Conservation (phyloP, 345 rosid genomes). For the Salix arbutifolia region DNA sequence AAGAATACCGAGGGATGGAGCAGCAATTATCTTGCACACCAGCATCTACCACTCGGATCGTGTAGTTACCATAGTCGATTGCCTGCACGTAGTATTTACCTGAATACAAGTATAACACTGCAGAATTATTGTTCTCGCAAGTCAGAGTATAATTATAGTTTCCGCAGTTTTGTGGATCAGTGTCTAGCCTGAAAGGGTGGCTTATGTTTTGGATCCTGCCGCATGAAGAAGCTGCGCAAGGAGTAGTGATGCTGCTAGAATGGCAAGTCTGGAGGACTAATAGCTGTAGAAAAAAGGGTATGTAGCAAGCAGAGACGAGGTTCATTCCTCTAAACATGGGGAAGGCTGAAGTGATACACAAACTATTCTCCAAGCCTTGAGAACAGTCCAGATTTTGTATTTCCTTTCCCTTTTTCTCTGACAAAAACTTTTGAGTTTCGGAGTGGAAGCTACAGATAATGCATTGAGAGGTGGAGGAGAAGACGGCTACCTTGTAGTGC, state of each 20-base stretch:
- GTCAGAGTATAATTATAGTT: slow-evolving; percentile 3
- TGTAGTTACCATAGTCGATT: slow-evolving; percentile 12
- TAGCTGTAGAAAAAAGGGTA: not conserved
- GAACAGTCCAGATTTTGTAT: too few species aligned
- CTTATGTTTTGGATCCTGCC: slow-evolving; percentile 22
- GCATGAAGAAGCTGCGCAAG: slow-evolving; percentile 17
- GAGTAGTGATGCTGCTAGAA: not conserved
- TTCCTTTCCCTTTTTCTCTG: too few species aligned
- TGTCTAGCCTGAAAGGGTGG: slow-evolving; percentile 24
- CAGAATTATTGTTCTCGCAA: slow-evolving; percentile 24
- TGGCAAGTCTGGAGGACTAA: not conserved
- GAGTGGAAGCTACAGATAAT: not conserved
- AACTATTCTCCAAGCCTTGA: too few species aligned
- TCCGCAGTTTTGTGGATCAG: not conserved
- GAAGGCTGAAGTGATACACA: too few species aligned
- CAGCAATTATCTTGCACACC: slow-evolving; percentile 8
- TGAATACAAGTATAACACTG: slow-evolving; percentile 6
- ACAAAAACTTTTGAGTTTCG: too few species aligned
- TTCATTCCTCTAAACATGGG: too few species aligned
- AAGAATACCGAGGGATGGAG: slow-evolving; percentile 7
- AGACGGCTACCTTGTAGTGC: too few species aligned
- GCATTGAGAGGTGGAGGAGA: not conserved
- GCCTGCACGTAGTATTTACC: too few species aligned
- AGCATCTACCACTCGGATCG: slow-evolving; percentile 7
- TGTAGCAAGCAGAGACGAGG: not conserved